These are phyloP conservation scores for Hyaloscypha variabilis DNA, from an alignment of 495 filamentous ascomycete genomes.

Conservation along the genomic window DNA sequence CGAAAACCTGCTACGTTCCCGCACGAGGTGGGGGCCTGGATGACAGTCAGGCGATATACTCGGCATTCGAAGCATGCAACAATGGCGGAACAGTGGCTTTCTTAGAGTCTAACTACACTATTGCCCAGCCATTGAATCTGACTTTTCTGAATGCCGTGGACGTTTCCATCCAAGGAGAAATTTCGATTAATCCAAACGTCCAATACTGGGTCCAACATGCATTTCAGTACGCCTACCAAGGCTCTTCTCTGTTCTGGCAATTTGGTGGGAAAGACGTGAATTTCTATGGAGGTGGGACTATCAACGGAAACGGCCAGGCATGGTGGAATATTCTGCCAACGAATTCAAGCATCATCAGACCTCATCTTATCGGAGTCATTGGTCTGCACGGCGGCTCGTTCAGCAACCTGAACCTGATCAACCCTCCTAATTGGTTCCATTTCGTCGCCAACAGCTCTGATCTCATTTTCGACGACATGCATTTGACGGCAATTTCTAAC, in stretches of 20 bases:
- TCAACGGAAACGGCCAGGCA: slow-evolving; percentile 67
- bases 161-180: slow-evolving; percentile 49
- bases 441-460: slow-evolving; percentile 66
- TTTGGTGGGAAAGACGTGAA: slow-evolving; percentile 69
- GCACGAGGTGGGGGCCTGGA: slow-evolving; percentile 44
- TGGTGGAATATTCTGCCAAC: slow-evolving; percentile 64
- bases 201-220: slow-evolving; percentile 58
- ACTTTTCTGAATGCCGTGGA: slow-evolving; percentile 64
- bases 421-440: slow-evolving; percentile 67
- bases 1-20: slow-evolving; percentile 31
- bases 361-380: slow-evolving; percentile 62
- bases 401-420: slow-evolving; percentile 59
- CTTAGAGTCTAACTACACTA: slow-evolving; percentile 51
- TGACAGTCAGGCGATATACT: slow-evolving; percentile 57
- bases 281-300: slow-evolving; percentile 61
- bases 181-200: slow-evolving; percentile 63
- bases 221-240: slow-evolving; percentile 63
- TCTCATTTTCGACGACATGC: slow-evolving; percentile 64
- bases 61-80: slow-evolving; percentile 61
- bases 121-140: slow-evolving; percentile 64
- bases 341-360: slow-evolving; percentile 55
- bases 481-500: slow-evolving; percentile 54
- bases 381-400: slow-evolving; percentile 60
- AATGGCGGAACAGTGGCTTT: slow-evolving; percentile 68
- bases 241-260: slow-evolving; percentile 65